Base-by-base conservation (phyloP, 192 early-diverging fungal genomes). In the Endogone sp. region DNA sequence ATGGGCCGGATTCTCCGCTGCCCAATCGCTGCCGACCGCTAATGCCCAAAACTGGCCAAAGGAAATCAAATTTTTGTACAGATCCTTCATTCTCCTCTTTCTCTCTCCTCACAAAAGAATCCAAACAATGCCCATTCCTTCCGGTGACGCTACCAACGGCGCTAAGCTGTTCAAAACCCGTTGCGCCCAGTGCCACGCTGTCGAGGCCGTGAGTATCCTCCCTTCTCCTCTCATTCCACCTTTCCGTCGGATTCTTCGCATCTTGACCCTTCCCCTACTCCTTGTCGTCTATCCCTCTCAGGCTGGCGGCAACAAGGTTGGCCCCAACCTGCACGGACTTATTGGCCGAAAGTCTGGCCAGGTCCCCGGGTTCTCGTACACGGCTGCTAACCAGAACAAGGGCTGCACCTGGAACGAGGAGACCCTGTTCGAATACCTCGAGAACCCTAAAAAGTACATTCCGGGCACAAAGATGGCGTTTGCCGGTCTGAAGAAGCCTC, bases 361-460 rank as follows among this genome's bases (percentile, higher is more conserved):
- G 68, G 92, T 88, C 65, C 77, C 85, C 24, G 95, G 95, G 49
- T 98, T 83, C 90, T 83, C 89, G 64, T 98, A 97, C 90, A 96
- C 95, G 49, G 89, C 88, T 64, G 95, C 94, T 71, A 98, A 97
- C 91, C 75, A 85, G 75, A 89, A 91, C 64, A 90, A 90, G 81
- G 86, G 87, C 60, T 90, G 97, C 57, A 69, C 63, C n/a, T 98
- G 97, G 97, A 62, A 67, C 60, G 94, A 97, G 70, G 81, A 98
- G 64, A 90, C 94, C 65, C 88, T 98, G 74, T 98, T 97, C 79
- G 86, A 91, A 28, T 97, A 98, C 88, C 89, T 93, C 57, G 94
- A 96, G 90, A 97, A 98, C 90, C 97, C 97, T 71, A 98, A 98
- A 89, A 98, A 96, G 92, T 93, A 91, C 79, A 93, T 93, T 68